phyloP scores from a whole-genome alignment of 768 basidiomycete species.

The Boletus huronensis region DNA sequence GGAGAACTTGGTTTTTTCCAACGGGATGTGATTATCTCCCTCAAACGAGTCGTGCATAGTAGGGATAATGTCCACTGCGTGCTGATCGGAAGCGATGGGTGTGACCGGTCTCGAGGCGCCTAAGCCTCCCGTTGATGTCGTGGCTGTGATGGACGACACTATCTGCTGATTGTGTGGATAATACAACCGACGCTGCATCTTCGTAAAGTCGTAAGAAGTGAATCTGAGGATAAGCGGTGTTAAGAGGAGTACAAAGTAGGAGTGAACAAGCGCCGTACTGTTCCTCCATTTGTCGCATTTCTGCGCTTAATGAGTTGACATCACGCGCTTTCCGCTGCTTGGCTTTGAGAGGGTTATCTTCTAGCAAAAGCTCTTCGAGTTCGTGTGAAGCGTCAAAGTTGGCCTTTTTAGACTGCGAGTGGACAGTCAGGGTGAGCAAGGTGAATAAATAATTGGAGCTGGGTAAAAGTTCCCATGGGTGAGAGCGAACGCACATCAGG shows the following conservation, averaged over 20 bases:
- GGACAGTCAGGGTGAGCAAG: constrained; percentile 4
- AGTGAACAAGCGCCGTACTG: constrained; percentile 54
- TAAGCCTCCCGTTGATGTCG: constrained; percentile 68
- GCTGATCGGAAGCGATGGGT: constrained; percentile 47
- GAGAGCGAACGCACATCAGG: constrained; percentile 66
- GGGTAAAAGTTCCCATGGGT: not conserved
- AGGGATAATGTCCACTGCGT: constrained; percentile 42
- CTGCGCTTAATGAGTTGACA: constrained; percentile 69
- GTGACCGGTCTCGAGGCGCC: constrained; percentile 73
- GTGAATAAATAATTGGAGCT: not conserved
- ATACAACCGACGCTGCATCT: constrained; percentile 87
- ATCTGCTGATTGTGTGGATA: constrained; percentile 79
- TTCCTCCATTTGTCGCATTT: constrained; percentile 98
- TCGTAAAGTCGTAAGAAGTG: constrained; percentile 87
- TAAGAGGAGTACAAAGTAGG: not conserved
- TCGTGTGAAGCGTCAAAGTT: constrained; percentile 99
- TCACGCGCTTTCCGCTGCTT: constrained; percentile 91
- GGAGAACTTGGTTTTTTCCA: constrained; percentile 39
- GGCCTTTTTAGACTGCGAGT: constrained; percentile 88
- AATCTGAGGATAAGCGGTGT: constrained; percentile 50
- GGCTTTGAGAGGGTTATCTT: constrained; percentile 96
- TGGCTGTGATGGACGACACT: constrained; percentile 62
- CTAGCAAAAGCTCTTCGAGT: constrained; percentile 89
- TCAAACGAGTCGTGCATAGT: constrained; percentile 43
- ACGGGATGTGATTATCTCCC: constrained; percentile 35